Conservation (phyloP, 169 alveolate species). For the Plasmodium vinckei region DNA sequence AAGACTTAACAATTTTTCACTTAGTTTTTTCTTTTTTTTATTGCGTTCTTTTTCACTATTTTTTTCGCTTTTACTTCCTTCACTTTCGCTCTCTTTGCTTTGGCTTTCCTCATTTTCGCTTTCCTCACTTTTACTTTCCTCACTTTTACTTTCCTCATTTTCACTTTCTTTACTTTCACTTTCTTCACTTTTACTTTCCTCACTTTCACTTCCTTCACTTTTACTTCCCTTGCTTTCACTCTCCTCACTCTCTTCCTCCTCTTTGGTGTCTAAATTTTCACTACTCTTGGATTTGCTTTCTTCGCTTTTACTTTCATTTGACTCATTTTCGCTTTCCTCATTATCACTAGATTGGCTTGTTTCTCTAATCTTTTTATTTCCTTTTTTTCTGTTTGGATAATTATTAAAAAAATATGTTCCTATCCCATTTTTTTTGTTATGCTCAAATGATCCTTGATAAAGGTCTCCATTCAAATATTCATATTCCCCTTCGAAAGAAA, state of each 20-base stretch:
- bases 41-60: neutral
- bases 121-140: neutral
- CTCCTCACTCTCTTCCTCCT: slow-evolving; percentile 1
- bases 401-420: slow-evolving; percentile 54
- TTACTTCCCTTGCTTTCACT: neutral
- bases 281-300: neutral
- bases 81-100: neutral
- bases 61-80: neutral
- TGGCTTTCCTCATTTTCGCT: neutral
- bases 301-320: neutral
- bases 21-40: slow-evolving; percentile 21
- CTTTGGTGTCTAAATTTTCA: neutral
- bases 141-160: neutral
- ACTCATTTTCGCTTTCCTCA: neutral
- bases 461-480: slow-evolving; percentile 51
- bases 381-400: slow-evolving; percentile 1
- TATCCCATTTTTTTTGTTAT: slow-evolving; percentile 52
- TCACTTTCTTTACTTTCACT: neutral
- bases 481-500: slow-evolving; percentile 34
- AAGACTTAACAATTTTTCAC: slow-evolving; percentile 16
- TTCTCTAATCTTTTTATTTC: neutral
- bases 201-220: neutral
- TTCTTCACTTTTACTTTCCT: neutral
- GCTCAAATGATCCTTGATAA: slow-evolving; percentile 53
- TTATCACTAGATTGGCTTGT: neutral